phyloP scores from a whole-genome alignment of 2,329 filamentous ascomycete species.

The Teratosphaeria pseudoeucalypti region DNA sequence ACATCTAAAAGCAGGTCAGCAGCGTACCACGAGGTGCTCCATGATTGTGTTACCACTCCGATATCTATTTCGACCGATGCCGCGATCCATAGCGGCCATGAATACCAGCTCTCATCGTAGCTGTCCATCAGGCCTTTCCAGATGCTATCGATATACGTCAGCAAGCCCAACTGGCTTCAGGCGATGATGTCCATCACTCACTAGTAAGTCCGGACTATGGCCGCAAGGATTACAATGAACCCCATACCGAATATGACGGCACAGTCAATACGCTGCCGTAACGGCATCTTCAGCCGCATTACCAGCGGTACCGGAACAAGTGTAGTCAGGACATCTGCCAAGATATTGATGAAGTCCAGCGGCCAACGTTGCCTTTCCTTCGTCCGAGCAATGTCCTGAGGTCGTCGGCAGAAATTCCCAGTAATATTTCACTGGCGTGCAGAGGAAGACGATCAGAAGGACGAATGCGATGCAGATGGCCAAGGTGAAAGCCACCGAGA shows the following conservation, averaged over 20 bases:
- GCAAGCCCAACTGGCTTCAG: neutral
- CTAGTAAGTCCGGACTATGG: conserved; percentile 33
- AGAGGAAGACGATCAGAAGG: conserved; percentile 30
- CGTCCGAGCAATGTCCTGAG: conserved; percentile 29
- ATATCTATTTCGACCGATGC: conserved; percentile 36
- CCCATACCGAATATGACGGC: conserved; percentile 31
- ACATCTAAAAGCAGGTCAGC: neutral
- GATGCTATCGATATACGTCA: neutral
- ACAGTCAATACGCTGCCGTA: conserved; percentile 30
- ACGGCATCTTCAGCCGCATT: conserved; percentile 32
- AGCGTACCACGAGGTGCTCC: neutral
- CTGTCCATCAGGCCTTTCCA: conserved; percentile 25
- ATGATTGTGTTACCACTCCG: neutral
- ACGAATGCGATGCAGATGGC: conserved; percentile 30
- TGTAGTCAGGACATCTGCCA: conserved; percentile 34
- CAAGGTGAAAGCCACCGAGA: conserved; percentile 28
- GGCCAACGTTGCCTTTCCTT: conserved; percentile 29
- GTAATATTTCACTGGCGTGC: conserved; percentile 32
- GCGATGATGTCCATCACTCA: neutral
- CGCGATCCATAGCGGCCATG: conserved; percentile 38
- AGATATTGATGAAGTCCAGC: conserved; percentile 34
- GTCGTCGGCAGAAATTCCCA: conserved; percentile 29
- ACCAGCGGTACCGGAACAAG: conserved; percentile 35
- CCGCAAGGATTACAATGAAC: conserved; percentile 33
- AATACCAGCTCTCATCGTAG: conserved; percentile 37